A percentile compares a stretch with the other conserved stretches of the same genome.
These are phyloP conservation scores for Paramecium tetraurelia DNA, from an alignment of 73 alveolate species.

Conservation along the genomic window DNA sequence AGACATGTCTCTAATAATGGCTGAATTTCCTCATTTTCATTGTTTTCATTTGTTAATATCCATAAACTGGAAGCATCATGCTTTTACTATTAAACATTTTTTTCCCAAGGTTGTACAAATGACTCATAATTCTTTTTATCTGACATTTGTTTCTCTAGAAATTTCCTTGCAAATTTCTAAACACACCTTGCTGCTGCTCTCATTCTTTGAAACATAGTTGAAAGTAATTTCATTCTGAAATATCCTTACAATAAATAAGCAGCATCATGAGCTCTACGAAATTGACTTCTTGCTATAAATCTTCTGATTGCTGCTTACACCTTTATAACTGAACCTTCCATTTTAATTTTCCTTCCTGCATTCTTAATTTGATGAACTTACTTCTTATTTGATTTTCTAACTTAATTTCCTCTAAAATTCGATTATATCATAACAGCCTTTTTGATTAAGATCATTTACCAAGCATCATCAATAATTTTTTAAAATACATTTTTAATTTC, in stretches of 20 bases:
- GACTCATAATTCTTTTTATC: neutral
- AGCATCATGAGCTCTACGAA: slow-evolving; percentile 63
- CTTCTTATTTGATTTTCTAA: slow-evolving; percentile 54
- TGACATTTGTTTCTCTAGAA: neutral
- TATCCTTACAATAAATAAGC: slow-evolving; percentile 70
- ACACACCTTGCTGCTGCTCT: slow-evolving; percentile 61
- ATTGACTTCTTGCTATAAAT: slow-evolving; percentile 69
- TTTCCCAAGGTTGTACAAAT: neutral
- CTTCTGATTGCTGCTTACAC: slow-evolving; percentile 65
- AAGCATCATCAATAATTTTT: slow-evolving; percentile 56
- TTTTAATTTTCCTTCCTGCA: slow-evolving; percentile 55
- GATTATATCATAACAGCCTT: slow-evolving; percentile 62
- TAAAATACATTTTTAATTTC: neutral
- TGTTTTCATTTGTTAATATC: neutral
- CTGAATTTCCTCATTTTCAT: neutral
- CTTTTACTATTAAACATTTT: neutral
- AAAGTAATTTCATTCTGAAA: slow-evolving; percentile 68
- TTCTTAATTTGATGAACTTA: slow-evolving; percentile 58
- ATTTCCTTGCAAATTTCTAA: slow-evolving; percentile 5
- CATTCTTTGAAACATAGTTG: slow-evolving; percentile 63
- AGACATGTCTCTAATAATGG: neutral
- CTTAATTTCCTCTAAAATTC: slow-evolving; percentile 66
- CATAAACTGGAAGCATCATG: slow-evolving; percentile 4
- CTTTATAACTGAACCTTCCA: slow-evolving; percentile 58
- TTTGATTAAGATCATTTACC: slow-evolving; percentile 57